A percentile compares a stretch with the other conserved stretches of the same genome.
Evolutionary conservation across 805 yeast species (phyloP).

Genomic region (Metschnikowia cerradonensis): DNA sequence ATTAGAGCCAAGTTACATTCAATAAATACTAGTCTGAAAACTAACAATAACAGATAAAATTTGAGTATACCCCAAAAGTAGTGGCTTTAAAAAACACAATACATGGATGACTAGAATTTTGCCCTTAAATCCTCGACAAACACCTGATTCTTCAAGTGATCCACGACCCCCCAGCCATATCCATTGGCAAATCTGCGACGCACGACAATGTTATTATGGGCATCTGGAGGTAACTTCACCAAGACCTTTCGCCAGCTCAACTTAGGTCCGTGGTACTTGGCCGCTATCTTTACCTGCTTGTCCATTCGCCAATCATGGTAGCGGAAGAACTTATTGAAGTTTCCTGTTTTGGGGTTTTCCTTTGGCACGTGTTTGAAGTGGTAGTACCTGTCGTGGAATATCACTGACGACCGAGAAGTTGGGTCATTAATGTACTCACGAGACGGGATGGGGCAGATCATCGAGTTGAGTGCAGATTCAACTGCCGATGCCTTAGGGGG

Average conservation of each 20-base stretch:
- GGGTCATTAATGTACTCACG: conserved; percentile 31
- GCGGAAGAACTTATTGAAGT: conserved; percentile 20
- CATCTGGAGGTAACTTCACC: conserved; percentile 43
- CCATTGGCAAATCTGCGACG: conserved; percentile 42
- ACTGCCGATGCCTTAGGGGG: conserved; percentile 44
- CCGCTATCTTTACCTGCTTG: conserved; percentile 40
- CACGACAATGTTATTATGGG: conserved; percentile 43
- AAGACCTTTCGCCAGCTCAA: conserved; percentile 44
- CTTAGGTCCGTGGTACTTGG: conserved; percentile 34
- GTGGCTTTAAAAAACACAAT: not conserved
- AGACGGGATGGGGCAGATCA: conserved; percentile 40
- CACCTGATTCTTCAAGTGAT: conserved; percentile 33
- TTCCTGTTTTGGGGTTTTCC: conserved; percentile 16
- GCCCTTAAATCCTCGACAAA: conserved; percentile 16
- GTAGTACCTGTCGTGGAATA: conserved; percentile 42
- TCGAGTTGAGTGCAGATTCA: conserved; percentile 38
- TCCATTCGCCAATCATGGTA: conserved; percentile 33
- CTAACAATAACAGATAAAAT: too few relatives aligned
- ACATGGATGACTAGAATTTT: conserved; percentile 6
- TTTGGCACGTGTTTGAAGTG: conserved; percentile 29
- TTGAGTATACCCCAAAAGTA: too few relatives aligned
- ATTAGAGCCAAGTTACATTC: too few relatives aligned
- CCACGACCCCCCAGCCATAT: conserved; percentile 46
- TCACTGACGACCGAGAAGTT: conserved; percentile 29
- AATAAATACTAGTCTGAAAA: too few relatives aligned